phyloP scores from a whole-genome alignment of 2,329 filamentous ascomycete species.

The Anthostomella pinea region DNA sequence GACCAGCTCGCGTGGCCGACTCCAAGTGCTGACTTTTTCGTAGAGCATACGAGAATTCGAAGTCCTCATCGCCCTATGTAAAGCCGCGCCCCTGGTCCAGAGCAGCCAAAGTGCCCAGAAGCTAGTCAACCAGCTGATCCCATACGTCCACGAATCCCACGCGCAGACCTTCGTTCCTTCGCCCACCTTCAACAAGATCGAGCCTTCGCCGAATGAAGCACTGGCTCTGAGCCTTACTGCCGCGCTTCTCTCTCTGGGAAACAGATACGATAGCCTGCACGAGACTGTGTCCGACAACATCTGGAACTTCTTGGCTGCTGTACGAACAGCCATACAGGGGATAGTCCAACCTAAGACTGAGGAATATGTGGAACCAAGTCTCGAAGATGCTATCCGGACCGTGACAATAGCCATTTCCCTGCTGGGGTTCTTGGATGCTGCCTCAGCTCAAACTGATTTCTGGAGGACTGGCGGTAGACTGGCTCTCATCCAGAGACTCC shows the following conservation, averaged over 20 bases:
- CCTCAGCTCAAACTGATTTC: slow-evolving; percentile 73
- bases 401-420: slow-evolving; percentile 79
- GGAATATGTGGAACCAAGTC: slow-evolving; percentile 55
- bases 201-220: slow-evolving; percentile 85
- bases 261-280: slow-evolving; percentile 67
- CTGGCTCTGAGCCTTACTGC: slow-evolving; percentile 75
- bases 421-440: slow-evolving; percentile 85
- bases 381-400: slow-evolving; percentile 66
- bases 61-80: slow-evolving; percentile 85
- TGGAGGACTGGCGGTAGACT: slow-evolving; percentile 76
- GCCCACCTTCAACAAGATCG: slow-evolving; percentile 76
- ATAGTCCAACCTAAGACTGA: slow-evolving; percentile 52
- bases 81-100: slow-evolving; percentile 75
- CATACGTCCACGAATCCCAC: slow-evolving; percentile 84
- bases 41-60: slow-evolving; percentile 89
- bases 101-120: slow-evolving; percentile 71
- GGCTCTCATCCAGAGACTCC: slow-evolving; percentile 67
- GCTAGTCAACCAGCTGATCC: slow-evolving; percentile 73
- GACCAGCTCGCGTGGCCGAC: slow-evolving; percentile 3
- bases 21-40: slow-evolving; percentile 15
- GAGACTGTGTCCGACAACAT: slow-evolving; percentile 64
- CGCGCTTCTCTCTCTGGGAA: slow-evolving; percentile 78
- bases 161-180: slow-evolving; percentile 74
- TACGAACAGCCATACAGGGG: slow-evolving; percentile 58
- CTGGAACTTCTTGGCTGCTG: slow-evolving; percentile 69